Conservation (phyloP, 495 filamentous ascomycete species). For the Penicillium alfredii region DNA sequence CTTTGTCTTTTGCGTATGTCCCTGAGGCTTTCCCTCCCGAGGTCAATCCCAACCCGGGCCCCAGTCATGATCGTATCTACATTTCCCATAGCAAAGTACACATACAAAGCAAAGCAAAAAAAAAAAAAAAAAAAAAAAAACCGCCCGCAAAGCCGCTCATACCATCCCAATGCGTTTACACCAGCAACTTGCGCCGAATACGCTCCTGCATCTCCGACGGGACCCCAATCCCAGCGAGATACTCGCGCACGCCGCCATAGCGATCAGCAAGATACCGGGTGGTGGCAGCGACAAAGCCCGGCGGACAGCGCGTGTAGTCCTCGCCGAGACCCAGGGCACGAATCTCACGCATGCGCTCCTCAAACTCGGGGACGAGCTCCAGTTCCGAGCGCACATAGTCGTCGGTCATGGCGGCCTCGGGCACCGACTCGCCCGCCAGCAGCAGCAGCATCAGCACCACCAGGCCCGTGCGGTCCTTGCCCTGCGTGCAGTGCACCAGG, state of each 20-base stretch:
- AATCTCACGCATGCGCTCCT: slow-evolving; percentile 62
- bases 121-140: slow-evolving; percentile 4
- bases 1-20: too few species aligned
- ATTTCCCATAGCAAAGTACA: slow-evolving; percentile 12
- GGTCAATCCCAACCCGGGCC: too few species aligned
- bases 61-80: slow-evolving; percentile 19
- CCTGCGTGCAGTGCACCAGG: slow-evolving; percentile 78
- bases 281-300: slow-evolving; percentile 48
- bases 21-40: too few species aligned
- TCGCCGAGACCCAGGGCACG: slow-evolving; percentile 58
- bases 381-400: slow-evolving; percentile 64
- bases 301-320: slow-evolving; percentile 60
- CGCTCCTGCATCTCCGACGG: slow-evolving; percentile 28
- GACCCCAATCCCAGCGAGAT: slow-evolving; percentile 56
- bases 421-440: slow-evolving; percentile 49
- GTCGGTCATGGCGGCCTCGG: slow-evolving; percentile 47
- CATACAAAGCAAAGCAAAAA: not conserved
- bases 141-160: too few species aligned
- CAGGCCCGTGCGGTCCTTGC: slow-evolving; percentile 80
- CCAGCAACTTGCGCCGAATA: slow-evolving; percentile 26
- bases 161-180: too few species aligned
- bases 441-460: slow-evolving; percentile 60
- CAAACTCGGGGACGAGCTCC: slow-evolving; percentile 55
- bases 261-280: slow-evolving; percentile 42
- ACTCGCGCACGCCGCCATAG: slow-evolving; percentile 58